Evolutionary conservation across 2,329 filamentous ascomycete species (phyloP).

Genomic region (Aureobasidium uvarum): DNA sequence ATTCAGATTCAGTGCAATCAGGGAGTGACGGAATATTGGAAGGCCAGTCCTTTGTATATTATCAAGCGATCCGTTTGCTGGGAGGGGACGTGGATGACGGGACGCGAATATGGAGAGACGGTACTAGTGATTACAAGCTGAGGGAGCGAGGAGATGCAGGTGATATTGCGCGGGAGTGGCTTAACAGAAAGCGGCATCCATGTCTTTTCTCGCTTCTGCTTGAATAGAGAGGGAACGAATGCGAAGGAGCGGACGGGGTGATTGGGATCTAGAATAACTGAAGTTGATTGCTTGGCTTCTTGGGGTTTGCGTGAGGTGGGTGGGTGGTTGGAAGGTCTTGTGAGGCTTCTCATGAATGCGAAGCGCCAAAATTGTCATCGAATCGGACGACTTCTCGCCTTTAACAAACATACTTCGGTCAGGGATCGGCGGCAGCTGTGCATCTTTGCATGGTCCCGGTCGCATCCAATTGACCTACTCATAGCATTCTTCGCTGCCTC

Average conservation of each 20-base stretch:
- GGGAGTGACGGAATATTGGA: neutral
- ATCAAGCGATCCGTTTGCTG: neutral
- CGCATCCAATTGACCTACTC: neutral
- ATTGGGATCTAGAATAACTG: neutral
- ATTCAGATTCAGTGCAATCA: slow-evolving; percentile 16
- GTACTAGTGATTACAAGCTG: neutral
- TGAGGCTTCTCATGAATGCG: slow-evolving; percentile 1
- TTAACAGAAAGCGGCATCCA: slow-evolving; percentile 1
- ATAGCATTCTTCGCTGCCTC: neutral
- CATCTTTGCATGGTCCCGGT: neutral
- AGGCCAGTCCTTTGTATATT: slow-evolving; percentile 8
- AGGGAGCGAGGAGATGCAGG: slow-evolving; percentile 15
- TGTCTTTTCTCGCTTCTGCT: slow-evolving; percentile 10
- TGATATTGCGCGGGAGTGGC: slow-evolving; percentile 23
- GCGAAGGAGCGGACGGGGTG: neutral
- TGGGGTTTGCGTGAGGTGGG: neutral
- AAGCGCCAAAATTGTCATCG: slow-evolving; percentile 12
- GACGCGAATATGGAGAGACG: slow-evolving; percentile 1
- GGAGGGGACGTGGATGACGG: neutral
- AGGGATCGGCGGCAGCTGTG: neutral
- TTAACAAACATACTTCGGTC: slow-evolving; percentile 1
- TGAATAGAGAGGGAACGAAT: neutral
- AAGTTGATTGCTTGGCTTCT: slow-evolving; percentile 6
- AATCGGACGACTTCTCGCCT: slow-evolving; percentile 7
- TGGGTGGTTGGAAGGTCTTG: slow-evolving; percentile 18